Base-by-base conservation (phyloP, 2,329 filamentous ascomycete species). In the Teratosphaeriaceae sp. region DNA sequence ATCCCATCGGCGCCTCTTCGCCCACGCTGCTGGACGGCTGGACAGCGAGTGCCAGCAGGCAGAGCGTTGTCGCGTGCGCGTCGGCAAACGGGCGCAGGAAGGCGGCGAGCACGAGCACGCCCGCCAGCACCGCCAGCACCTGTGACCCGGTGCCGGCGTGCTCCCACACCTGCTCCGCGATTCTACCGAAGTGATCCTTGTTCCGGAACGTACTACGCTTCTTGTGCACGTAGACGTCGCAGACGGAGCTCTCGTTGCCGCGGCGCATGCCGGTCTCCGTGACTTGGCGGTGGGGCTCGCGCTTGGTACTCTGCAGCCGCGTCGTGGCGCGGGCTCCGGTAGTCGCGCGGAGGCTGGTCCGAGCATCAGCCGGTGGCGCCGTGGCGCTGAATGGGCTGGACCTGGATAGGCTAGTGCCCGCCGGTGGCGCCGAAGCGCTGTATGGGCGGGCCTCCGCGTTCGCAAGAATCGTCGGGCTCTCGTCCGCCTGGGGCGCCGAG, bases 141-240 rank as follows among this genome's bases (percentile, higher is more conserved):
- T 4, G 9, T n/a, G 35, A 24, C n/a, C 16, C 21, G 3, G 35
- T 19, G 24, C 22, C 20, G 11, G 2, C 18, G 9, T 18, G n/a
- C 3, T 20, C 31, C 31, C 8, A 18, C 12, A 9, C 15, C 8
- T n/a, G n/a, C n/a, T n/a, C n/a, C n/a, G n/a, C n/a, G n/a, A n/a
- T 27, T n/a, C 48, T 54, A 34, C 55, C 53, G 38, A 55, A 53
- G 45, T 57, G 55, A 39, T 57, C 54, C 24, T 50, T 45, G 45
- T 47, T 49, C 39, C 47, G 45, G 18, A 50, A 35, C 31, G 50
- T 49, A 34, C 54, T 47, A 5, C 21, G 40, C 30, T 42, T 35
- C 23, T 15, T 23, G 40, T 42, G 38, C 24, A 27, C 23, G 23
- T 29, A 39, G 11, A 39, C 23, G 15, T 23, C 16, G 18, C 35